phyloP scores from a whole-genome alignment of 176 grass and related monocot genomes.

The Puccinellia tenuiflora region DNA sequence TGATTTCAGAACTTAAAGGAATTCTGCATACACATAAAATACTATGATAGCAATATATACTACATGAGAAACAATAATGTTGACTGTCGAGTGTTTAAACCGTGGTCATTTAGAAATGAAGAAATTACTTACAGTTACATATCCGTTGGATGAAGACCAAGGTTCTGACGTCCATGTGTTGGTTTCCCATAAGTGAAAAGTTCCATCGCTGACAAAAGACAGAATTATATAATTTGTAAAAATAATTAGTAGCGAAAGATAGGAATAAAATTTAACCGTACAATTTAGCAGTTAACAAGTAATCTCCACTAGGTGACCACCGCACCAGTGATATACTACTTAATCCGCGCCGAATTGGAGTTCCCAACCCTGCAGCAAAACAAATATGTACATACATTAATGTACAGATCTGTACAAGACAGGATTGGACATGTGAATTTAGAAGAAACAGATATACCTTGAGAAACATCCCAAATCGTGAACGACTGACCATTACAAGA shows the following conservation, averaged over 20 bases:
- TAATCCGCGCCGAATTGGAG: conserved; percentile 84
- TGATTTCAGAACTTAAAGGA: neutral
- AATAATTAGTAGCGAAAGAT: conserved; percentile 9
- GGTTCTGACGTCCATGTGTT: conserved; percentile 94
- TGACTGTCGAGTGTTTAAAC: neutral
- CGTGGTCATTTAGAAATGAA: neutral
- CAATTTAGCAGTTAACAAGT: conserved; percentile 86
- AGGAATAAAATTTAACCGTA: conserved; percentile 36
- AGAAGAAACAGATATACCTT: conserved; percentile 45
- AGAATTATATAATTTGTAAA: conserved; percentile 23
- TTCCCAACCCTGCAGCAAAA: conserved; percentile 58
- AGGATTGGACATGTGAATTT: neutral
- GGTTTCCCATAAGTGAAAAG: conserved; percentile 95
- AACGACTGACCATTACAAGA: conserved; percentile 81
- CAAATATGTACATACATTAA: conserved; percentile 5
- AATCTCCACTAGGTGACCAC: conserved; percentile 96
- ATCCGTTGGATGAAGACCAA: conserved; percentile 92
- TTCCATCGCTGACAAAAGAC: conserved; percentile 65
- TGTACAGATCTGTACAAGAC: neutral
- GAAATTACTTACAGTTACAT: conserved; percentile 66
- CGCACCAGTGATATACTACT: conserved; percentile 68
- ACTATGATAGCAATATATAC: neutral
- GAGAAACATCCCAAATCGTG: conserved; percentile 95
- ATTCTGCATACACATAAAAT: neutral
- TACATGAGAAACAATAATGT: neutral